These are phyloP conservation scores for Microstegium vimineum DNA, from an alignment of 176 grass and related monocot species.

Conservation along the genomic window DNA sequence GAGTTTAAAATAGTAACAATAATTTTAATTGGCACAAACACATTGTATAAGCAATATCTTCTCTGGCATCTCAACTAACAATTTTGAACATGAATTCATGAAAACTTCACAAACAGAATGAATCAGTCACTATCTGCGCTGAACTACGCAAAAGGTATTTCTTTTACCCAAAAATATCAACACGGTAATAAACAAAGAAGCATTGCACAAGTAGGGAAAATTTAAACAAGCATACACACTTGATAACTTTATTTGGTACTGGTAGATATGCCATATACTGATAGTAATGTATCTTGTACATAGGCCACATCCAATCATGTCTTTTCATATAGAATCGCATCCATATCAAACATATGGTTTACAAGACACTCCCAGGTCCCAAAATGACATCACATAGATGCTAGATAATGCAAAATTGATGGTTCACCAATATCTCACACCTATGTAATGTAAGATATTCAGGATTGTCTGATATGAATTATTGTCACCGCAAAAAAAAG, in stretches of 20 bases:
- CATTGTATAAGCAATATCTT: slow-evolving; percentile 6
- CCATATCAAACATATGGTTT: neutral
- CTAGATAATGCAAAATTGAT: neutral
- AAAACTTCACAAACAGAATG: neutral
- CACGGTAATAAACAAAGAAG: neutral
- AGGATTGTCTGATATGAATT: neutral
- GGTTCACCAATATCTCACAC: neutral
- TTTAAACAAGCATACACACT: neutral
- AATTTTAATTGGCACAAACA: slow-evolving; percentile 20
- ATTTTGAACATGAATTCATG: neutral
- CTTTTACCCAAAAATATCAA: neutral
- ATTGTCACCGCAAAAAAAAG: neutral
- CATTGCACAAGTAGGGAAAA: neutral
- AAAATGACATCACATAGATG: neutral
- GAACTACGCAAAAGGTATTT: neutral
- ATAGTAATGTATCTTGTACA: neutral
- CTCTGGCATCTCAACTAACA: slow-evolving; percentile 10
- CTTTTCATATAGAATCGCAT: neutral
- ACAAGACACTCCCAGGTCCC: neutral
- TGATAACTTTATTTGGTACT: neutral
- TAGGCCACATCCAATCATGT: neutral
- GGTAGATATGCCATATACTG: neutral
- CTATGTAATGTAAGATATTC: neutral
- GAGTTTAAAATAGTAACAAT: slow-evolving; percentile 21
- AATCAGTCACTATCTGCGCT: neutral